Base-by-base conservation (phyloP, 768 basidiomycete genomes). In the Asterophora lycoperdoides region DNA sequence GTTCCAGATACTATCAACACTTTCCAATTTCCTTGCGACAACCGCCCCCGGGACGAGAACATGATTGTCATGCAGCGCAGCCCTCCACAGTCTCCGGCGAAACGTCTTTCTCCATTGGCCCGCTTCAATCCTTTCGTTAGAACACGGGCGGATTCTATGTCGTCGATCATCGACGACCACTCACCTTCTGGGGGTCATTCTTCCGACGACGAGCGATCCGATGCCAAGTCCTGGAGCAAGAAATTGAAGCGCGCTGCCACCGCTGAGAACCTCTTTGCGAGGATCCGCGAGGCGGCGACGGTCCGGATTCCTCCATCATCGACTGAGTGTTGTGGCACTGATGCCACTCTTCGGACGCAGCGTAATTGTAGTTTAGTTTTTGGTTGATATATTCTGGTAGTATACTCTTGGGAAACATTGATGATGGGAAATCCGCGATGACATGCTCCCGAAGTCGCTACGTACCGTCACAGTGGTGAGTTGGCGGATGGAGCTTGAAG, bases 211-310 rank as follows among this genome's bases (percentile, higher is more conserved):
- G 32, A 51, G 13, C 20, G 18, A 11, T 23, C 23, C 23, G 23
- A 23, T 23, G 5, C 11, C 2, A 23, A 48, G n/a, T 29, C 40
- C 20, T 55, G 53, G 49, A 17, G 29, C 19, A 51, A 50, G 26
- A 53, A 29, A 29, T 28, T 53, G 38, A 23, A 34, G 28, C 52
- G 42, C 30, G 19, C 46, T 18, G 48, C 45, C 26, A 42, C 17
- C 7, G 37, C 46, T 17, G 41, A 32, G 34, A 20, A 34, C 38
- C 14, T 41, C 2, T 41, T 41, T 23, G 4, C 9, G 40, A 41
- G 23, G 13, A n/a, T 41, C 15, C 40, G 23, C 14, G 23, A 41
- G 40, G 20, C 40, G 14, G 28, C n/a, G 39, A 23, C 26, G 18
- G 40, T 23, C 19, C 11, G 20, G 23, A 6, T 23, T 23, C 23